phyloP scores from a whole-genome alignment of 805 yeast species.

The Yamadazyma laniorum region DNA sequence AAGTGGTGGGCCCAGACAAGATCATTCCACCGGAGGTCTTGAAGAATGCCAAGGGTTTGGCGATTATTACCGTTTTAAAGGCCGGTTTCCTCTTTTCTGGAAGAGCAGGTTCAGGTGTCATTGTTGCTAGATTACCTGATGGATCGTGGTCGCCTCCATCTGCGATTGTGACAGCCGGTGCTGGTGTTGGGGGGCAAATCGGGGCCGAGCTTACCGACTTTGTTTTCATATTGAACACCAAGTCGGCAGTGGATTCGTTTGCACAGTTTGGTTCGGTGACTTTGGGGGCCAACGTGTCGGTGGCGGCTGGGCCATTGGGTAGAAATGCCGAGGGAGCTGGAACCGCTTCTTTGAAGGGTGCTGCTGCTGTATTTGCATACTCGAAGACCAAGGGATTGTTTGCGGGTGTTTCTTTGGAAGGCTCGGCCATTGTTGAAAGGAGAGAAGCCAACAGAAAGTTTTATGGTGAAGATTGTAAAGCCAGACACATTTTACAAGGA shows the following conservation, averaged over 20 bases:
- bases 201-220: constrained; percentile 97
- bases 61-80: constrained; percentile 87
- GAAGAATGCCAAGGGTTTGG: constrained; percentile 89
- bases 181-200: constrained; percentile 97
- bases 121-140: constrained; percentile 90
- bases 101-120: constrained; percentile 95
- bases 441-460: constrained; percentile 96
- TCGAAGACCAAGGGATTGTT: constrained; percentile 95
- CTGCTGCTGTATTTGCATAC: constrained; percentile 89
- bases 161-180: constrained; percentile 94
- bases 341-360: constrained; percentile 80
- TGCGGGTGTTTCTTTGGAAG: constrained; percentile 97
- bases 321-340: constrained; percentile 98
- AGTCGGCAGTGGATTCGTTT: constrained; percentile 88
- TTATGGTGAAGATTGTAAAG: constrained; percentile 85
- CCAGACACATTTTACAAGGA: constrained; percentile 81
- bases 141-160: constrained; percentile 98
- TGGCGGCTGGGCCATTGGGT: constrained; percentile 97
- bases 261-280: constrained; percentile 94
- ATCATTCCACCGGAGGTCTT: constrained; percentile 88
- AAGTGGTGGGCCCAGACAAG: constrained; percentile 80
- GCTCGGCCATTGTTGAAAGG: constrained; percentile 94
- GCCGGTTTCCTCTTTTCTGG: constrained; percentile 97
- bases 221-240: constrained; percentile 84
- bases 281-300: constrained; percentile 89